These are phyloP conservation scores for Plasmodium inui DNA, from an alignment of 169 alveolate species.

Conservation along the genomic window DNA sequence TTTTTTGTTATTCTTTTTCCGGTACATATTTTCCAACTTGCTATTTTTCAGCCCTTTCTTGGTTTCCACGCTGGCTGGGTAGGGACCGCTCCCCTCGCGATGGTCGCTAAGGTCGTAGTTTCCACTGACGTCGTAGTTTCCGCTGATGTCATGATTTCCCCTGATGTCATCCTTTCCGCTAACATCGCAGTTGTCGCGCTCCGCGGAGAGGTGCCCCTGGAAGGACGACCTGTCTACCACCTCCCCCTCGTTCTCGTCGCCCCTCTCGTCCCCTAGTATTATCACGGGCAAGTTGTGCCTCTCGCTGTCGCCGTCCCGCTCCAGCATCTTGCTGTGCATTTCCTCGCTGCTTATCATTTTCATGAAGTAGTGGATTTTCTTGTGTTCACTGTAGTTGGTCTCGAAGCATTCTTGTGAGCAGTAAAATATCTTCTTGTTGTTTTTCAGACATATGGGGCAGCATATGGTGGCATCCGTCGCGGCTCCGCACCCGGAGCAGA, in stretches of 20 bases:
- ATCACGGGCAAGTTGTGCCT: conserved; percentile 34
- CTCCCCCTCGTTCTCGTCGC: not conserved
- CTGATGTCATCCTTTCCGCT: not conserved
- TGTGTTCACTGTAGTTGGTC: conserved; percentile 50
- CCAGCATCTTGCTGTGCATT: conserved; percentile 12
- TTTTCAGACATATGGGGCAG: conserved; percentile 60
- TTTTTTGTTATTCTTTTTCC: conserved; percentile 54
- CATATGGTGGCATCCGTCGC: conserved; percentile 54
- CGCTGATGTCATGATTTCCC: not conserved
- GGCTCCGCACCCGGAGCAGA: conserved; percentile 74
- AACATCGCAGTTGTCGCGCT: not conserved
- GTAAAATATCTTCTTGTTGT: conserved; percentile 59
- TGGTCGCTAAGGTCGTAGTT: not conserved
- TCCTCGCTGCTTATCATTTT: conserved; percentile 36
- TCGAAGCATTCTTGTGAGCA: conserved; percentile 73
- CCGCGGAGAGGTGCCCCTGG: not conserved
- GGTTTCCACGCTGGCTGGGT: not conserved
- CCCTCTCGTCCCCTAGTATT: conserved; percentile 13
- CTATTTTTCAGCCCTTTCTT: not conserved
- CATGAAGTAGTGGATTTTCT: conserved; percentile 54
- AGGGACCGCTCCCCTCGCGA: not conserved
- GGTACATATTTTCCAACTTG: conserved; percentile 25
- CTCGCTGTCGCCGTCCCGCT: not conserved
- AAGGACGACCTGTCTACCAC: not conserved
- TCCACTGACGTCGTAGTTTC: no score